Evolutionary conservation across 2,329 filamentous ascomycete genomes (phyloP), one percentile per base, ranked within the genome.

Genomic region (Phaeophleospora eucalypticola): DNA sequence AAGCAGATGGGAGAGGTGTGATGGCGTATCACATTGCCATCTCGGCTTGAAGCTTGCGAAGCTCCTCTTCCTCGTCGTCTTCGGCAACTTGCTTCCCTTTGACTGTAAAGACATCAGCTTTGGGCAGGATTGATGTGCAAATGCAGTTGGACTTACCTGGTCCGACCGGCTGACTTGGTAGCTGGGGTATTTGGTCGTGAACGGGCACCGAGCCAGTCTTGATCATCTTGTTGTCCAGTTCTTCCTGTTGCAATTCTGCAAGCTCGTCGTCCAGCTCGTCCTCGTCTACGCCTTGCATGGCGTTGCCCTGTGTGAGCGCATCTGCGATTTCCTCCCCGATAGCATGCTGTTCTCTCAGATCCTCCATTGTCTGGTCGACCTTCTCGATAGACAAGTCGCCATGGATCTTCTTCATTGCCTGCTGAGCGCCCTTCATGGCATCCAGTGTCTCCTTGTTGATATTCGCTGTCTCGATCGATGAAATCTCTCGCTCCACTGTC

Each of bases 401-500:
- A 67, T 97, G 89, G 60, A 98, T 98, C 55, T 84, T 76, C 74
- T 90, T 86, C 90, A 98, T 97, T 29, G 91, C 93, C 51, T 83
- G 75, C 56, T 87, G 83, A 9, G 93, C 91, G 65, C 84, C 84
- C 80, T 95, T 85, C 89, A 98, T 96, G 6, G 90, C 91, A 58
- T 85, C 81, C 56, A 97, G 77, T 10, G 93, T 98, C 76, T 96
- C 90, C 72, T 91, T 84, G 77, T 98, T 98, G 76, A 98, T 96
- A 68, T 97, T 98, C 52, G 93, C 93, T 39, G 90, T 89, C 71
- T 98, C 93, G 74, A 98, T 97, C 50, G 87, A 85, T 69, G 93
- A 93, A 65, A 97, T 94, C 69, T 98, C 89, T 65, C 90, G 86
- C 69, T 98, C 93, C 36, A 98, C 78, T 17, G 93, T 95, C 61